Evolutionary conservation across 331 rosid genomes (phyloP).

Genomic region (Arachis monticola): DNA sequence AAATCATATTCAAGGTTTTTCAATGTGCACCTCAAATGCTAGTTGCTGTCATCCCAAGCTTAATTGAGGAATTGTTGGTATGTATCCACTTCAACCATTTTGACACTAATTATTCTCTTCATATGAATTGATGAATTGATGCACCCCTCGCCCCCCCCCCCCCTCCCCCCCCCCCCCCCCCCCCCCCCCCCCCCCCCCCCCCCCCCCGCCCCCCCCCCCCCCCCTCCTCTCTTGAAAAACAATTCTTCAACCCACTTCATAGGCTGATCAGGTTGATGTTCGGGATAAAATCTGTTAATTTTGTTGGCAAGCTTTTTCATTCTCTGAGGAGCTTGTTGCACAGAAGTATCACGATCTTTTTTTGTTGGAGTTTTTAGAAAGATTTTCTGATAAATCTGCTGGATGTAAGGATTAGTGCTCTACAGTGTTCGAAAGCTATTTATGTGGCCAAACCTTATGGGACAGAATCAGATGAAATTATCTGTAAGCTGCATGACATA

Average conservation of each 20-base stretch:
- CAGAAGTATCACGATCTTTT: constrained; percentile 69
- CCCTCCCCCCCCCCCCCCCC: too few species aligned
- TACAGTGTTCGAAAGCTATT: constrained; percentile 74
- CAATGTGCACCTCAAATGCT: constrained; percentile 86
- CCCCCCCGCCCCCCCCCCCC: too few species aligned
- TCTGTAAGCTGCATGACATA: constrained; percentile 59
- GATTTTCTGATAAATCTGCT: constrained; percentile 88
- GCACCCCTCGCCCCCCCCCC: too few species aligned
- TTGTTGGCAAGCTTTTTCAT: constrained; percentile 85
- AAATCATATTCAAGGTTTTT: constrained; percentile 70
- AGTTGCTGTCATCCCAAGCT: constrained; percentile 73
- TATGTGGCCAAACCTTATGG: constrained; percentile 62
- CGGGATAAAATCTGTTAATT: constrained; percentile 90
- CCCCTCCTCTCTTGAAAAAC: too few species aligned
- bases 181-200: too few species aligned
- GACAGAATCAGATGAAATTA: constrained; percentile 66
- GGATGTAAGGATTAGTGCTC: constrained; percentile 85
- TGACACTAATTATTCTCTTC: background rate
- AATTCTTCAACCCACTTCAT: constrained; percentile 35
- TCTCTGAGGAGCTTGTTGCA: constrained; percentile 68
- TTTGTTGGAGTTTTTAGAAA: constrained; percentile 76
- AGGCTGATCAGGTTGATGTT: constrained; percentile 97
- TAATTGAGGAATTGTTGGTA: constrained; percentile 79
- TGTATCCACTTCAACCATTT: constrained; percentile 34
- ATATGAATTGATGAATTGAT: background rate